Evolutionary conservation across 345 rosid genomes (phyloP).

Genomic region (Sonneratia alba): DNA sequence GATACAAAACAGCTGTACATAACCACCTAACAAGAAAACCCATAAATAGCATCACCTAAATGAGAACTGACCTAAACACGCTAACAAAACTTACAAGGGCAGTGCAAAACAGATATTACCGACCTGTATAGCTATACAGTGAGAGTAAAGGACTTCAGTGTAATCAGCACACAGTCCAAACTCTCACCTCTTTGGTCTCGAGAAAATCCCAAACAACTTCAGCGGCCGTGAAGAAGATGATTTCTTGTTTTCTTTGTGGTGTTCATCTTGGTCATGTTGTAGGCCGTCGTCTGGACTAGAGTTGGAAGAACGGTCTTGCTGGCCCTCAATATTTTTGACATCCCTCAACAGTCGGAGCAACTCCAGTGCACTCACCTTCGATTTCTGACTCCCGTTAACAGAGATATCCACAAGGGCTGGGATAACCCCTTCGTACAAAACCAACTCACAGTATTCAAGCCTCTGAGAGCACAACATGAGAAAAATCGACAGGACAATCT

Average conservation of each 20-base stretch:
- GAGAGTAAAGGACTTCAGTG: background rate
- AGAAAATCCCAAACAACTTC: slow-evolving; percentile 24
- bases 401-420: slow-evolving; percentile 44
- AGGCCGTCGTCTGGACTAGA: slow-evolving; percentile 2
- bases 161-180: background rate
- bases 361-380: slow-evolving; percentile 46
- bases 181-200: slow-evolving; percentile 34
- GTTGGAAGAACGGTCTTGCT: slow-evolving; percentile 12
- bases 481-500: slow-evolving; percentile 30
- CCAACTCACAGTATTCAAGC: slow-evolving; percentile 39
- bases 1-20: background rate
- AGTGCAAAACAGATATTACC: background rate
- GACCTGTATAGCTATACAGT: background rate
- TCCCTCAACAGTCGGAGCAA: slow-evolving; percentile 59
- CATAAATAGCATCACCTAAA: background rate
- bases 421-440: slow-evolving; percentile 54
- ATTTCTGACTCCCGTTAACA: slow-evolving; percentile 54
- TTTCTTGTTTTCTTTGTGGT: slow-evolving; percentile 16
- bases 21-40: background rate
- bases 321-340: slow-evolving; percentile 8
- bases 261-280: slow-evolving; percentile 7
- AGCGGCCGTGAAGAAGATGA: slow-evolving; percentile 29
- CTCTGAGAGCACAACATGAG: slow-evolving; percentile 33
- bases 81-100: slow-evolving; percentile 1
- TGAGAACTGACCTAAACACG: background rate